These are phyloP conservation scores for Kodamaea sp. DNA, from an alignment of 1,139 yeast genomes.

Conservation along the genomic window DNA sequence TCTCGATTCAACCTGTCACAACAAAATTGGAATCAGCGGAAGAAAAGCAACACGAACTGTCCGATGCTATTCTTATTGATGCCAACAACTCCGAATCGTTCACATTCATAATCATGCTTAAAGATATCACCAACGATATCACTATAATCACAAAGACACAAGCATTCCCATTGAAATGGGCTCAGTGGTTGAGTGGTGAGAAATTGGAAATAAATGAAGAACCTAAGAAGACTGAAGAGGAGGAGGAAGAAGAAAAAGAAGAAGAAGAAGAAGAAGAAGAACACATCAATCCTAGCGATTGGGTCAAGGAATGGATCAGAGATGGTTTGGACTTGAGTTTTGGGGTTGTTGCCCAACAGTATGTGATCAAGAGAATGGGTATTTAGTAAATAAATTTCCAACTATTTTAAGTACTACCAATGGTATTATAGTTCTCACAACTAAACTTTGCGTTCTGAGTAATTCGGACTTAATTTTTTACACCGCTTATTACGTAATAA, in stretches of 20 bases:
- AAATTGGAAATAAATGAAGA: conserved; percentile 19
- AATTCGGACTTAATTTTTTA: too few species aligned
- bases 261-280: conserved; percentile 26
- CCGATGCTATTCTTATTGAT: conserved; percentile 42
- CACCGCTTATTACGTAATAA: too few species aligned
- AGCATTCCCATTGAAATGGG: conserved; percentile 88
- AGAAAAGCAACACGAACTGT: conserved; percentile 30
- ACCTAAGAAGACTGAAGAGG: conserved; percentile 13
- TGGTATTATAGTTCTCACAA: too few species aligned
- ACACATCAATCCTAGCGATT: conserved; percentile 83
- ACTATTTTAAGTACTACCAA: too few species aligned
- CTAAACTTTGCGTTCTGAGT: too few species aligned
- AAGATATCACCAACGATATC: conserved; percentile 76
- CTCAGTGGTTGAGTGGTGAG: conserved; percentile 69
- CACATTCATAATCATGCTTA: conserved; percentile 67
- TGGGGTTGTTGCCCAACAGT: conserved; percentile 86
- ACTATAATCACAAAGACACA: conserved; percentile 77
- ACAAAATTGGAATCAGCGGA: conserved; percentile 19
- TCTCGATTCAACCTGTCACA: conserved; percentile 73
- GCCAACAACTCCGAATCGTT: conserved; percentile 34
- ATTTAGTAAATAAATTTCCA: conserved; percentile 20
- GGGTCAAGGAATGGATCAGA: conserved; percentile 93
- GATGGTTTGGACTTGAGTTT: conserved; percentile 76
- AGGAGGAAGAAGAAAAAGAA: conserved; percentile 13
- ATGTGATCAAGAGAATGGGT: conserved; percentile 92